These are phyloP conservation scores for Grosmannia clavigera DNA, from an alignment of 2,329 filamentous ascomycete species.

Conservation along the genomic window DNA sequence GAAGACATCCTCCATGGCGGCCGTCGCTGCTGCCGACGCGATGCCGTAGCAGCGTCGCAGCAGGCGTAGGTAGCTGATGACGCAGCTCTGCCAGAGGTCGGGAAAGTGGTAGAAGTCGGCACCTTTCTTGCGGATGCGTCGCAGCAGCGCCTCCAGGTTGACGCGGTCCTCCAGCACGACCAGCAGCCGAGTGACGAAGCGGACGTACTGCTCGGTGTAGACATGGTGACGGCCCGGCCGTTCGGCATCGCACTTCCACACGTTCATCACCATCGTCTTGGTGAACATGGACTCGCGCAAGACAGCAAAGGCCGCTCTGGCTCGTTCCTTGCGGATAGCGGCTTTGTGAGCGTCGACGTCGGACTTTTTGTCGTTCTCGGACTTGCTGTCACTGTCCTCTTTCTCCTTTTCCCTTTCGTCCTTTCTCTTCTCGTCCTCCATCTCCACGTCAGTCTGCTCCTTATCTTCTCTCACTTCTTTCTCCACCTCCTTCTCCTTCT, in stretches of 20 bases:
- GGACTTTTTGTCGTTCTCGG: neutral
- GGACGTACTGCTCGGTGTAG: slow-evolving; percentile 77
- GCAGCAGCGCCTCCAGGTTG: slow-evolving; percentile 66
- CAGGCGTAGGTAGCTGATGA: slow-evolving; percentile 39
- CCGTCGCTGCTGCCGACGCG: slow-evolving; percentile 21
- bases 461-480: no score
- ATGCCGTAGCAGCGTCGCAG: slow-evolving; percentile 37
- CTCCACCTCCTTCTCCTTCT: neutral
- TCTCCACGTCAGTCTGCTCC: no score
- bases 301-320: slow-evolving; percentile 67
- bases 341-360: neutral
- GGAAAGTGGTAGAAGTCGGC: slow-evolving; percentile 58
- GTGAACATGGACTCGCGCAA: slow-evolving; percentile 67
- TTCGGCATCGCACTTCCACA: slow-evolving; percentile 89
- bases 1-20: slow-evolving; percentile 35
- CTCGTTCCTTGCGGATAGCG: slow-evolving; percentile 19
- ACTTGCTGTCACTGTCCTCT: neutral
- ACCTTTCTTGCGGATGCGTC: slow-evolving; percentile 68
- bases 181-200: slow-evolving; percentile 66
- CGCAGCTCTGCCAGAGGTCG: slow-evolving; percentile 47
- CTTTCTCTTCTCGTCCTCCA: neutral
- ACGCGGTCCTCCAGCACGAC: slow-evolving; percentile 61
- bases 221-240: slow-evolving; percentile 77
- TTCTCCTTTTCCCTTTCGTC: no score
- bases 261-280: slow-evolving; percentile 87